Base-by-base conservation (phyloP, 331 rosid species). In the Spiraea crenata region DNA sequence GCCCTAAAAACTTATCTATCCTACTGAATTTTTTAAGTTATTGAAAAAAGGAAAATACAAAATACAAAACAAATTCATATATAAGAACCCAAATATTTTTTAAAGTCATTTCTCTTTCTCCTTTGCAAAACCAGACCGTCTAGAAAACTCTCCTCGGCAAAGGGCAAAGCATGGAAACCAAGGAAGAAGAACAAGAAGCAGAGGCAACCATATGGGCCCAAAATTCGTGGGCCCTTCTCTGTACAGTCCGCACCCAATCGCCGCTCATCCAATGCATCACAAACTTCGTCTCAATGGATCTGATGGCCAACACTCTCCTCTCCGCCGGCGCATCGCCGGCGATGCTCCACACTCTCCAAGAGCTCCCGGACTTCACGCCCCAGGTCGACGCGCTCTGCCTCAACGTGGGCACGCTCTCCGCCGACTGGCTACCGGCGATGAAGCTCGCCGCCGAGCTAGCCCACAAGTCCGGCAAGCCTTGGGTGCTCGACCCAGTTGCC, bases 401-500 rank as follows among this genome's bases (percentile, higher is more conserved):
- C 76, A 93, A 90, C 77, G 59, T 87, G 34, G 98, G 97, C 68
- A 90, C 98, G 0, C 93, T 93, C 37, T 74, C 97, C 46, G 68
- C 93, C 17, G 44, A 71, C 49, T 90, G 92, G 92, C 57, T 88
- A 6, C 88, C 92, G 2, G 80, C 90, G 63, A 90, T 90, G 96
- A 84, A 80, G 15, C 13, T 83, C 47, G 90, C 97, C 51, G 90
- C 96, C 0, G 31, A 68, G 13, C 56, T 82, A 5, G 85, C 89
- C 7, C 39, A 40, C 7, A 11, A 56, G 19, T 62, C 78, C 20
- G 81, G 75, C 15, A 88, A 62, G 65, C 98, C 97, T 0, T 93
- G 96, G 96, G 87, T 93, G 51, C 96, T 93, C 9, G 96, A 93
- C 58, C 98, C 97, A 0, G 97, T 93, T 56, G 96, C 96, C 20